These are phyloP conservation scores for Neonectria neomacrospora DNA, from an alignment of 2,329 filamentous ascomycete species.

Conservation along the genomic window DNA sequence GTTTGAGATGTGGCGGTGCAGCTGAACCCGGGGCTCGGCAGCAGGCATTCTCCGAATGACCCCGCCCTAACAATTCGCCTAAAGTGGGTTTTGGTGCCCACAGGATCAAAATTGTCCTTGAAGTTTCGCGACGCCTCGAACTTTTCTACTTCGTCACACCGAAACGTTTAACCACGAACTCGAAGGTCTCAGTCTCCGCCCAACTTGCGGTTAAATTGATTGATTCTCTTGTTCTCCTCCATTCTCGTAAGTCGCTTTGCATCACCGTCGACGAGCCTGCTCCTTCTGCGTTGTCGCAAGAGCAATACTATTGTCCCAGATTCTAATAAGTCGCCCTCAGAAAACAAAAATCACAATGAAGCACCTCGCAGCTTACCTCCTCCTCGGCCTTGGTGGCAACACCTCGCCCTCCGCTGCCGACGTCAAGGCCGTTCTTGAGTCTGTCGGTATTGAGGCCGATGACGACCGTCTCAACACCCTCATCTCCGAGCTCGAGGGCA, in stretches of 20 bases:
- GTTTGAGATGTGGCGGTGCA: conserved; percentile 42
- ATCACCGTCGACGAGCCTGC: conserved; percentile 4
- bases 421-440: conserved; percentile 88
- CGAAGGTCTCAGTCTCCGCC: conserved; percentile 99
- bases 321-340: conserved; percentile 42
- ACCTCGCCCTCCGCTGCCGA: conserved; percentile 84
- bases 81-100: conserved; percentile 46
- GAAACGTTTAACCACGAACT: conserved; percentile 71
- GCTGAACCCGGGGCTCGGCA: not conserved
- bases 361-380: conserved; percentile 99
- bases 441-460: conserved; percentile 96
- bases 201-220: conserved; percentile 99
- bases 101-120: conserved; percentile 48
- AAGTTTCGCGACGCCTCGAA: conserved; percentile 40
- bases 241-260: conserved; percentile 50
- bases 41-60: conserved; percentile 32
- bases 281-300: conserved; percentile 16
- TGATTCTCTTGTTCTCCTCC: conserved; percentile 86
- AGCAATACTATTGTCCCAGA: conserved; percentile 1
- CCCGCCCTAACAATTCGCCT: conserved; percentile 37
- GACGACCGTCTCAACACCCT: conserved; percentile 86
- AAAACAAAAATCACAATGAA: conserved; percentile 83
- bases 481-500: conserved; percentile 90
- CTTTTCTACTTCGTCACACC: conserved; percentile 48
- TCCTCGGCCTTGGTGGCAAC: conserved; percentile 95